Percentiles rank a stretch among this genome's conserved stretches.
Evolutionary conservation across 495 filamentous ascomycete species (phyloP).

Genomic region (Ramalina intermedia): DNA sequence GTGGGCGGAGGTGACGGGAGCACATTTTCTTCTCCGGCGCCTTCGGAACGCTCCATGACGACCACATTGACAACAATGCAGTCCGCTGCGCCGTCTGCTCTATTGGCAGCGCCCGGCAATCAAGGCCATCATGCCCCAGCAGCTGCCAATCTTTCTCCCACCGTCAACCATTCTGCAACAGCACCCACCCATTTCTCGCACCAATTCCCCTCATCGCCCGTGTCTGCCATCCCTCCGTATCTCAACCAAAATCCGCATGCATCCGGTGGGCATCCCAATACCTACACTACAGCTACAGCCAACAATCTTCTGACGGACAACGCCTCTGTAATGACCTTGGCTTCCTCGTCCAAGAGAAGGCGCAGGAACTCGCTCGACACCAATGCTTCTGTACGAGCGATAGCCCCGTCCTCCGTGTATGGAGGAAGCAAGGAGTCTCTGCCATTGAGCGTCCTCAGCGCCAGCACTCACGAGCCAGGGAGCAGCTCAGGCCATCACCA

Average conservation of each 20-base stretch:
- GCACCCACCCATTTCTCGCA: conserved; percentile 60
- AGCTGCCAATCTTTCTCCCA: conserved; percentile 26
- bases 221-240: conserved; percentile 70
- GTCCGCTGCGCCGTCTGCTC: conserved; percentile 58
- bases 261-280: conserved; percentile 49
- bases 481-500: conserved; percentile 37
- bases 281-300: conserved; percentile 78
- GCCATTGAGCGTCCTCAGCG: conserved; percentile 76
- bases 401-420: conserved; percentile 84
- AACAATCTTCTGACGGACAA: conserved; percentile 89
- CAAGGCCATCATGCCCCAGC: conserved; percentile 20
- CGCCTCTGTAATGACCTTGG: conserved; percentile 90
- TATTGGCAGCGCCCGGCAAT: conserved; percentile 29
- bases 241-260: conserved; percentile 37
- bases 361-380: conserved; percentile 86
- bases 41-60: conserved; percentile 79
- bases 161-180: conserved; percentile 5
- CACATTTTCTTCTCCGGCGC: conserved; percentile 88
- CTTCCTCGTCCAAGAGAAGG: conserved; percentile 82
- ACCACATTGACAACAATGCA: conserved; percentile 96
- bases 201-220: conserved; percentile 67
- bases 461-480: conserved; percentile 47
- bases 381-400: conserved; percentile 82
- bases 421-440: conserved; percentile 80
- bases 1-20: conserved; percentile 51